Base-by-base conservation (phyloP, 1,139 yeast genomes). In the Kurtzmaniella quercitrusa region DNA sequence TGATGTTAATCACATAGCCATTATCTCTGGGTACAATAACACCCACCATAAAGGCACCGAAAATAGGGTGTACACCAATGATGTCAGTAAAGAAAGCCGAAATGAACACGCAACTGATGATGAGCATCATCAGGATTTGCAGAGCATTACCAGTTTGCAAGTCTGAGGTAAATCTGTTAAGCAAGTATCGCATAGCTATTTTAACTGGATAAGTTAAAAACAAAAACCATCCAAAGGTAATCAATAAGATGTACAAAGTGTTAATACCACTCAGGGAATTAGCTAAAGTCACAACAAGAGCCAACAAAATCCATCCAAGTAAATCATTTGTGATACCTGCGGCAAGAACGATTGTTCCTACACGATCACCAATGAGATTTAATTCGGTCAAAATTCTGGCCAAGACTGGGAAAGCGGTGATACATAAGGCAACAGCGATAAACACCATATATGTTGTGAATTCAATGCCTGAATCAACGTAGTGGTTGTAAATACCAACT, bases 281-380 rank as follows among this genome's bases (percentile, higher is more conserved):
- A 7, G 91, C 89, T 47, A 86, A 68, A 12, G 91, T 84, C 39
- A 86, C 84, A 41, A 83, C 79, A 47, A 86, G 68, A 0, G 94
- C 94, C 48, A 86, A 71, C 43, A 86, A 65, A 45, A 85, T 78
- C 95, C 94, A 86, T 2, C 94, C 94, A n/a, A 83, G 60, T 51
- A 86, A 75, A 57, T 86, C 95, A 56, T 86, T 86, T 38, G 82
- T 75, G 45, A 85, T 84, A 40, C 94, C 95, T 2, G 94, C 93
- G 2, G 91, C 85, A 42, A 86, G 66, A 12, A 84, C 93, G 41
- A 85, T 77, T n/a, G 83, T 78, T 28, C 94, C 94, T 8, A 84
- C 89, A 45, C 86, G 68, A 53, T 84, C 89, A 42, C 81, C 80
- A 40, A 84, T 74, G 50, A 86, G 66, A 50, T 85, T 74, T 47